phyloP scores from a whole-genome alignment of 2,329 filamentous ascomycete species.

The Pseudocercospora eumusae region DNA sequence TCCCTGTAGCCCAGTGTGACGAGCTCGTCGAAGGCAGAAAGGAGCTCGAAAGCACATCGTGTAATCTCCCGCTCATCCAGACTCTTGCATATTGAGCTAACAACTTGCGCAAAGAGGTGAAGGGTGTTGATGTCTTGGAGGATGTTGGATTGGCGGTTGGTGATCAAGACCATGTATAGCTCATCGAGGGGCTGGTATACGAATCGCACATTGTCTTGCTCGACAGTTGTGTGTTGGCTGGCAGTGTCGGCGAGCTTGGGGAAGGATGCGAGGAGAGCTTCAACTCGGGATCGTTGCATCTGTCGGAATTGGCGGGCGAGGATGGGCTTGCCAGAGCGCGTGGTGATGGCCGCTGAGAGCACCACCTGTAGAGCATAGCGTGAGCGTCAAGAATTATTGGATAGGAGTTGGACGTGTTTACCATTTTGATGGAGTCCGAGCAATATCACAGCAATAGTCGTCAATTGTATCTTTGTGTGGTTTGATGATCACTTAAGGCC shows the following conservation, averaged over 20 bases:
- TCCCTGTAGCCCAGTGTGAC: slow-evolving; percentile 95
- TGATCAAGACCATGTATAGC: slow-evolving; percentile 99
- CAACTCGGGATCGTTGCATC: slow-evolving; percentile 94
- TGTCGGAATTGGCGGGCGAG: slow-evolving; percentile 97
- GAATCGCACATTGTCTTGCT: slow-evolving; percentile 99
- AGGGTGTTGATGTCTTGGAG: slow-evolving; percentile 98
- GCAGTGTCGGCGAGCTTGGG: slow-evolving; percentile 95
- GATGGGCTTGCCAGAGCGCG: slow-evolving; percentile 95
- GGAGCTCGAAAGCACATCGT: slow-evolving; percentile 90
- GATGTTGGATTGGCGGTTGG: slow-evolving; percentile 98
- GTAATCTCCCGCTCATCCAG: slow-evolving; percentile 94
- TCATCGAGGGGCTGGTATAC: slow-evolving; percentile 99
- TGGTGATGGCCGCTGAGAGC: slow-evolving; percentile 98
- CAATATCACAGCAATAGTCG: not conserved
- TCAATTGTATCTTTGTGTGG: not conserved
- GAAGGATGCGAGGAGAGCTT: slow-evolving; percentile 93
- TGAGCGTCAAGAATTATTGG: not conserved
- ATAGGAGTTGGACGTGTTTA: not conserved
- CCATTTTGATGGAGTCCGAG: not conserved
- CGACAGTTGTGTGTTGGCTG: slow-evolving; percentile 96
- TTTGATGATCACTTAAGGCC: not conserved
- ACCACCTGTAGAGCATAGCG: slow-evolving; percentile 67
- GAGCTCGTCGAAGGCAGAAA: slow-evolving; percentile 95
- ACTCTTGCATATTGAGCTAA: slow-evolving; percentile 93
- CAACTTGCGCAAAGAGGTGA: slow-evolving; percentile 96